Evolutionary conservation across 169 alveolate genomes (phyloP).

Genomic region (Theileria orientalis): DNA sequence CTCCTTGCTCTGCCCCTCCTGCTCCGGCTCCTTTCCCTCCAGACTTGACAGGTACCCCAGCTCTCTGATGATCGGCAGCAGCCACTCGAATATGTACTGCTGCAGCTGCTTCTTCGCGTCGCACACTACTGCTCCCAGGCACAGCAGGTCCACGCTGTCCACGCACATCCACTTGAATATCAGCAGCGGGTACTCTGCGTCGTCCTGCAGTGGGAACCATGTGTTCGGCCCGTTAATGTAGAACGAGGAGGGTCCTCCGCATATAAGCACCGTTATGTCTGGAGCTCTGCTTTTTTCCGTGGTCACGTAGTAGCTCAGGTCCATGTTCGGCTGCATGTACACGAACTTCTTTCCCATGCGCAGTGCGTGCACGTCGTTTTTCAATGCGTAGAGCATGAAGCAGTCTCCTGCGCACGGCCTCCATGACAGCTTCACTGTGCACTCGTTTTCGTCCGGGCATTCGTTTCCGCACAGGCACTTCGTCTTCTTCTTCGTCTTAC

Average conservation of each 20-base stretch:
- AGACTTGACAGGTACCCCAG: slow-evolving; percentile 53
- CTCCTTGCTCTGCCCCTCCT: neutral
- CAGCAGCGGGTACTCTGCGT: slow-evolving; percentile 75
- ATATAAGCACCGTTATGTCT: slow-evolving; percentile 58
- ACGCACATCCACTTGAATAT: slow-evolving; percentile 80
- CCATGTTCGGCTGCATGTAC: slow-evolving; percentile 75
- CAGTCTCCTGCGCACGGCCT: slow-evolving; percentile 74
- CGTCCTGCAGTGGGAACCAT: slow-evolving; percentile 76
- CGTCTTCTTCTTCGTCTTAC: slow-evolving; percentile 38
- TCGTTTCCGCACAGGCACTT: slow-evolving; percentile 57
- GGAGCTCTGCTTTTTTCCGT: slow-evolving; percentile 66
- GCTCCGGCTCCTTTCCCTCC: neutral
- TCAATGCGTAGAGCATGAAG: slow-evolving; percentile 74
- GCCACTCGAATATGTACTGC: slow-evolving; percentile 79
- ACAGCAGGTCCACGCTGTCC: slow-evolving; percentile 70
- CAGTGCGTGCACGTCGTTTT: slow-evolving; percentile 78
- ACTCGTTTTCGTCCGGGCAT: slow-evolving; percentile 59
- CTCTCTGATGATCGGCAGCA: slow-evolving; percentile 73
- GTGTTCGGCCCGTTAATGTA: slow-evolving; percentile 6
- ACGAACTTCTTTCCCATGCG: slow-evolving; percentile 73
- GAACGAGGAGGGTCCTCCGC: slow-evolving; percentile 65
- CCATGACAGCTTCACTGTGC: slow-evolving; percentile 62
- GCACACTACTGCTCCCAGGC: slow-evolving; percentile 80
- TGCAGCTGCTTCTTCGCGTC: slow-evolving; percentile 80
- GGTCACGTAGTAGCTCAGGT: slow-evolving; percentile 65